Evolutionary conservation across 805 yeast genomes (phyloP).

Genomic region (Suhomyces faveliae): DNA sequence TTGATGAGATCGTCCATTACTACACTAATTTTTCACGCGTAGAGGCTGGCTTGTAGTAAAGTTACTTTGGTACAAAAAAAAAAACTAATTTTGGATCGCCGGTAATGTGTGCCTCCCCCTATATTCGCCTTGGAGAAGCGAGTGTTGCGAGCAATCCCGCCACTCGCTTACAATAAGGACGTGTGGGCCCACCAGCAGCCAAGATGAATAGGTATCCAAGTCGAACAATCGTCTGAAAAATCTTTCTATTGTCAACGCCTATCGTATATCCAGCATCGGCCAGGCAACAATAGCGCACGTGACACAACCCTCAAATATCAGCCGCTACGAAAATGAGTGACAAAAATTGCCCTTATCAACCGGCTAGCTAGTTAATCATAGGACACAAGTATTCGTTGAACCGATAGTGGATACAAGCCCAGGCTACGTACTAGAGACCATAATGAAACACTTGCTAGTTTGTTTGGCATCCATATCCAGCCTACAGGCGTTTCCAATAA

Average conservation of each 20-base stretch:
- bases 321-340: constrained; percentile 1
- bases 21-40: neutral
- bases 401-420: neutral
- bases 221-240: neutral
- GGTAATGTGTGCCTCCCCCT: neutral
- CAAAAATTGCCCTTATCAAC: constrained; percentile 1
- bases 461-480: neutral
- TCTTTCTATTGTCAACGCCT: neutral
- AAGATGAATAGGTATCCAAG: neutral
- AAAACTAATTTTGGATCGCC: neutral
- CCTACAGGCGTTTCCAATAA: constrained; percentile 2
- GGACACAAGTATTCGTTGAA: neutral
- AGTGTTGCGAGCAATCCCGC: neutral
- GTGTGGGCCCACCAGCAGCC: neutral
- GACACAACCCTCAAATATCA: neutral
- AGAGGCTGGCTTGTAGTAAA: neutral
- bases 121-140: neutral
- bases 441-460: neutral
- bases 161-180: neutral
- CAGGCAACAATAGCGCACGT: neutral
- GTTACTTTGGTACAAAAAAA: neutral
- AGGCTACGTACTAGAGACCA: neutral
- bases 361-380: neutral
- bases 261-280: neutral
- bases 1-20: neutral